phyloP scores from a whole-genome alignment of 352 stramenopile genomes.

The Phytophthora quininea region DNA sequence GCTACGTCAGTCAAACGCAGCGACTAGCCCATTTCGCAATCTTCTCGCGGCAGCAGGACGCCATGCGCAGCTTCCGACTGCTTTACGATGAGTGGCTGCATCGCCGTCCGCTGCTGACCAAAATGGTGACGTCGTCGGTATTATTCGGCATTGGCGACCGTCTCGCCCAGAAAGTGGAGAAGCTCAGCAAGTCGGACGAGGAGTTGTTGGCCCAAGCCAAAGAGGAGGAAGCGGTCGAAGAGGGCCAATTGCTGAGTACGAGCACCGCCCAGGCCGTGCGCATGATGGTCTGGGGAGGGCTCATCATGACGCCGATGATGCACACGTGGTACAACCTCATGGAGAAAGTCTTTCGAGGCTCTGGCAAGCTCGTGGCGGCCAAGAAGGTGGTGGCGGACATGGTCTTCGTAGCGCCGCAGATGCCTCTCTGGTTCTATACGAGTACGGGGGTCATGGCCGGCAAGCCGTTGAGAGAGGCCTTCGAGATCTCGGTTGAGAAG shows the following conservation, averaged over 20 bases:
- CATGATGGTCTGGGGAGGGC: slow-evolving; percentile 84
- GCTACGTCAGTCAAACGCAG: not conserved
- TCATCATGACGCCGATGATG: slow-evolving; percentile 83
- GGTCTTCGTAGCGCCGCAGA: slow-evolving; percentile 33
- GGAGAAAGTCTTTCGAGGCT: slow-evolving; percentile 42
- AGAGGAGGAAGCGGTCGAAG: not conserved
- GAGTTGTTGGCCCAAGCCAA: not conserved
- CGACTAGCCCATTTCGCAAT: not conserved
- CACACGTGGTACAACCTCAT: slow-evolving; percentile 90
- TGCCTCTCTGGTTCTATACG: slow-evolving; percentile 35
- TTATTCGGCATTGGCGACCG: slow-evolving; percentile 66
- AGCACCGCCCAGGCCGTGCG: slow-evolving; percentile 30
- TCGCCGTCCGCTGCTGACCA: slow-evolving; percentile 57
- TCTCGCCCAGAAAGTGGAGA: slow-evolving; percentile 53
- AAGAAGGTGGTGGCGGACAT: slow-evolving; percentile 38
- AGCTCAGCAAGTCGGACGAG: slow-evolving; percentile 8
- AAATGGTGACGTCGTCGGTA: slow-evolving; percentile 55
- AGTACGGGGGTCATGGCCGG: slow-evolving; percentile 31
- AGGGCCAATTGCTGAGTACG: slow-evolving; percentile 11
- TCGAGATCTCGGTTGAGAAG: slow-evolving; percentile 29
- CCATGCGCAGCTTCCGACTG: slow-evolving; percentile 40
- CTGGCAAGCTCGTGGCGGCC: slow-evolving; percentile 16
- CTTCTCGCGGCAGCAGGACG: not conserved
- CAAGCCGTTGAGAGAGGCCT: slow-evolving; percentile 18
- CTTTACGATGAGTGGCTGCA: slow-evolving; percentile 59